Percentiles rank a stretch among this genome's conserved stretches.
Conservation (phyloP, 2,329 filamentous ascomycete genomes). For the Fusarium nelsonii region DNA sequence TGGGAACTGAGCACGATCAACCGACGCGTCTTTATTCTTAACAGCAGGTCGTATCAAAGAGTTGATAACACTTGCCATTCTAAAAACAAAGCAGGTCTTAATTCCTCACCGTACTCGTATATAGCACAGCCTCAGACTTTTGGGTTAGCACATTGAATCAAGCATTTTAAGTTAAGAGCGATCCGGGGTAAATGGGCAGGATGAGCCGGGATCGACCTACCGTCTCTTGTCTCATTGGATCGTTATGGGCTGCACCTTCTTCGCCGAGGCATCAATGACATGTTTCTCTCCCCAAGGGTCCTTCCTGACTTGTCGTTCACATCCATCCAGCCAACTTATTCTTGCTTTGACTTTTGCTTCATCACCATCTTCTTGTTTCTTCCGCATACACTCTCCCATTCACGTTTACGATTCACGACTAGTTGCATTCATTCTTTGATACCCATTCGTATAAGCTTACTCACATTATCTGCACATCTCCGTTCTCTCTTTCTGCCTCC, state of each 20-base stretch:
- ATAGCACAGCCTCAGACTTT: conserved; percentile 14
- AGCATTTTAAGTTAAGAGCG: conserved; percentile 8
- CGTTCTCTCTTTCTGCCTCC: neutral
- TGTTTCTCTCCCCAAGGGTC: conserved; percentile 2
- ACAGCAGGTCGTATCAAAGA: neutral
- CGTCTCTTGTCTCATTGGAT: conserved; percentile 16
- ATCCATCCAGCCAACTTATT: neutral
- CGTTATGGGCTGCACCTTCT: conserved; percentile 5
- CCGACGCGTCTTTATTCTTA: neutral
- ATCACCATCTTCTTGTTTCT: conserved; percentile 3
- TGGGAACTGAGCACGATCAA: neutral
- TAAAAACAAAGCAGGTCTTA: neutral
- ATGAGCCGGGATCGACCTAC: conserved; percentile 13
- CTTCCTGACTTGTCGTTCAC: conserved; percentile 6
- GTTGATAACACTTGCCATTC: neutral
- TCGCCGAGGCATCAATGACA: conserved; percentile 18
- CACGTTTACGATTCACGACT: conserved; percentile 12
- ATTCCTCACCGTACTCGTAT: conserved; percentile 7
- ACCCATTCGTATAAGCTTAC: neutral
- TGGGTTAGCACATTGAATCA: conserved; percentile 1
- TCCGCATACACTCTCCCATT: neutral
- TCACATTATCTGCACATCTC: neutral
- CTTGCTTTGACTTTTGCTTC: neutral
- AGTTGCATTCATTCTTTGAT: conserved; percentile 3
- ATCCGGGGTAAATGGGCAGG: conserved; percentile 21